These are phyloP conservation scores for Camelina sativa DNA, from an alignment of 345 rosid species.

Conservation along the genomic window DNA sequence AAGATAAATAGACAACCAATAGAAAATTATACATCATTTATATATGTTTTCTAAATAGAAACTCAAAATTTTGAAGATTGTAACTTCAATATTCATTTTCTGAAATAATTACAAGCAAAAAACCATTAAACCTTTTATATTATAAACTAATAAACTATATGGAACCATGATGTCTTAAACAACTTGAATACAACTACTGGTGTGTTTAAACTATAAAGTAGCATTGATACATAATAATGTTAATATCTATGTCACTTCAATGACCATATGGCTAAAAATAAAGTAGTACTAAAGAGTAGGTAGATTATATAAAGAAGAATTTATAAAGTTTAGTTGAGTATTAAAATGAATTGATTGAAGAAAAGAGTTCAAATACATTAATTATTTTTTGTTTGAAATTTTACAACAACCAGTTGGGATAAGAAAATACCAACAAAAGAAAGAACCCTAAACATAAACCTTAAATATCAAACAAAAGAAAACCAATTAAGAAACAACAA, in stretches of 20 bases:
- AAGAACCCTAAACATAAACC: conserved; percentile 3
- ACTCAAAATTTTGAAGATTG: background rate
- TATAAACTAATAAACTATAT: background rate
- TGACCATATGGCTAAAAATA: background rate
- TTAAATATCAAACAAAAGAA: too few relatives aligned
- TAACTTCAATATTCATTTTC: background rate
- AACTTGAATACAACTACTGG: conserved; percentile 3
- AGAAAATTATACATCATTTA: background rate
- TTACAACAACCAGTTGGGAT: conserved; percentile 25
- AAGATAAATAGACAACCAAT: background rate
- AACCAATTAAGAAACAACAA: conserved; percentile 25
- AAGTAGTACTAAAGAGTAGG: background rate
- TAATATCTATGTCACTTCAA: background rate
- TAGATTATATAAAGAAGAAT: background rate
- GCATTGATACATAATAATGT: background rate
- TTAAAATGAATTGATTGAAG: conserved; percentile 18
- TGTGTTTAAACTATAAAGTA: background rate
- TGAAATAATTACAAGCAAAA: background rate
- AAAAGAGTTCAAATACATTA: conserved; percentile 12
- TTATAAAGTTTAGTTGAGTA: background rate
- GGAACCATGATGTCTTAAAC: background rate
- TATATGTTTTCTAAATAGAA: background rate
- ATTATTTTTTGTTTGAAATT: background rate
- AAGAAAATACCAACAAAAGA: conserved; percentile 20
- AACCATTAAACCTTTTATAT: background rate